phyloP scores from a whole-genome alignment of 331 rosid genomes.

The Arachis monticola region DNA sequence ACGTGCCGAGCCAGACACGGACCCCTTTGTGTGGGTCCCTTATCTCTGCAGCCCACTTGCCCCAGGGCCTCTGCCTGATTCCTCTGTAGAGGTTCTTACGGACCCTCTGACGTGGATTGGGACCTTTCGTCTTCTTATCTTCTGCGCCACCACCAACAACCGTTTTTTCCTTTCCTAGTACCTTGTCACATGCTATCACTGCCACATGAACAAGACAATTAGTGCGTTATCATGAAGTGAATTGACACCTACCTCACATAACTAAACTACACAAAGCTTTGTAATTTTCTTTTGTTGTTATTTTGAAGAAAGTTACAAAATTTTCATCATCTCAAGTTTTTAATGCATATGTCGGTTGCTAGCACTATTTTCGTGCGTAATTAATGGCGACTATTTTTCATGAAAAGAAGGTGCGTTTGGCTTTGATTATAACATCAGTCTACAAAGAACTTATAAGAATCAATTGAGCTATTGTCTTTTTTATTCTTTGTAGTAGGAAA shows the following conservation, averaged over 20 bases:
- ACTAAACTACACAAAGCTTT: background rate
- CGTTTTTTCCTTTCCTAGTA: constrained; percentile 28
- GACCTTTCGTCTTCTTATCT: constrained; percentile 14
- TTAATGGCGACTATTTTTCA: background rate
- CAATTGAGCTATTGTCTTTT: no score
- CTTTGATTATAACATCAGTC: no score
- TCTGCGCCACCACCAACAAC: background rate
- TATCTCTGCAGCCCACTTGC: background rate
- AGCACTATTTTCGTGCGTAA: background rate
- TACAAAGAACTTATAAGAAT: no score
- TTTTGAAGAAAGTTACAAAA: background rate
- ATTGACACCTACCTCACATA: constrained; percentile 17
- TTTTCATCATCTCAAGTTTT: background rate
- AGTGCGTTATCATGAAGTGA: constrained; percentile 4
- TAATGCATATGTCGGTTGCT: background rate
- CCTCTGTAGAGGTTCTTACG: constrained; percentile 71
- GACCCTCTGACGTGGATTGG: constrained; percentile 7
- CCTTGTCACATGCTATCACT: constrained; percentile 38
- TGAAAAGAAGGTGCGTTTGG: background rate
- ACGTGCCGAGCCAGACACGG: constrained; percentile 8
- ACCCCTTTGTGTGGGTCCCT: background rate
- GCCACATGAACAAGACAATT: background rate
- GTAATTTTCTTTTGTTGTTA: background rate
- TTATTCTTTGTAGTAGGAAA: no score
- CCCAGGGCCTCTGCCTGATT: constrained; percentile 5